Evolutionary conservation across 2,329 filamentous ascomycete genomes (phyloP).

Genomic region (Alternaria metachromatica): DNA sequence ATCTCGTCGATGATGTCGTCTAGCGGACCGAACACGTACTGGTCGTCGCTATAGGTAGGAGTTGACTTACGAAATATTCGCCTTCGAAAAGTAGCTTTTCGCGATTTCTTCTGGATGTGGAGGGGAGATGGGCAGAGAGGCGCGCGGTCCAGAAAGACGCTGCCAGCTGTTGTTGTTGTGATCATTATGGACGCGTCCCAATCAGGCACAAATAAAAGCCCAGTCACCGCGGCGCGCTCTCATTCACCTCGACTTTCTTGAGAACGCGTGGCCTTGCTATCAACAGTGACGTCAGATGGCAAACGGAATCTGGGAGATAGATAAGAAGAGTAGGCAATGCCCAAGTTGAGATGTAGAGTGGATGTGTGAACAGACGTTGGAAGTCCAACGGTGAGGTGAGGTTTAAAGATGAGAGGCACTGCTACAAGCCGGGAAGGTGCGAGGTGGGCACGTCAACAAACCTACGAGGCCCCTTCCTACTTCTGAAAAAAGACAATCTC

Average conservation of each 20-base stretch:
- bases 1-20: slow-evolving; percentile 48
- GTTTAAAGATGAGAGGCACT: background rate
- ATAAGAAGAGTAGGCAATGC: slow-evolving; percentile 11
- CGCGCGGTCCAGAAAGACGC: slow-evolving; percentile 16
- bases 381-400: background rate
- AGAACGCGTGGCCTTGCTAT: background rate
- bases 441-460: slow-evolving; percentile 4
- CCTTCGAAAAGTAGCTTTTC: slow-evolving; percentile 33
- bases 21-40: slow-evolving; percentile 29
- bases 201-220: slow-evolving; percentile 8
- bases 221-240: slow-evolving; percentile 12
- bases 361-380: background rate
- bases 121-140: slow-evolving; percentile 38
- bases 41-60: slow-evolving; percentile 7
- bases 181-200: slow-evolving; percentile 19
- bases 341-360: background rate
- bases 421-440: slow-evolving; percentile 1
- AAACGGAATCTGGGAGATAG: background rate
- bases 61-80: slow-evolving; percentile 33
- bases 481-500: background rate
- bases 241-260: slow-evolving; percentile 8
- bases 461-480: background rate
- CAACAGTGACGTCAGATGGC: background rate
- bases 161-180: slow-evolving; percentile 11
- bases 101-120: slow-evolving; percentile 38